Conservation (phyloP, 2,329 filamentous ascomycete genomes). For the Calonectria naviculata region DNA sequence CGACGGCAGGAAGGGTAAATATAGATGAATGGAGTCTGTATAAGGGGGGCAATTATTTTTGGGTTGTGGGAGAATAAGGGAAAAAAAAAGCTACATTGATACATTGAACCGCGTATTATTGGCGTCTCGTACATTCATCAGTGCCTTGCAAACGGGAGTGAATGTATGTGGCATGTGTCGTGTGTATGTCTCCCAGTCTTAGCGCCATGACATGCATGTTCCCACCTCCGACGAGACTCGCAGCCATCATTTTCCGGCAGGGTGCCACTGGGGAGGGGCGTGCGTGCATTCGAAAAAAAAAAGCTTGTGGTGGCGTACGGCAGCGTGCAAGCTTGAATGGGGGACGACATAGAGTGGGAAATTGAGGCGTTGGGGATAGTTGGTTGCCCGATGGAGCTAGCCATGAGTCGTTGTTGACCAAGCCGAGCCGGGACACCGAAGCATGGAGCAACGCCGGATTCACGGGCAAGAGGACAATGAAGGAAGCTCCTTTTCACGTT, state of each 20-base stretch:
- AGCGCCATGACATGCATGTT: conserved; percentile 33
- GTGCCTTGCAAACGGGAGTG: background rate
- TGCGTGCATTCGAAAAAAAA: background rate
- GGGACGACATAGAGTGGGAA: background rate
- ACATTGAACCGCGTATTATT: background rate
- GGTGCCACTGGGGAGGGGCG: background rate
- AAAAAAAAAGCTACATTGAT: background rate
- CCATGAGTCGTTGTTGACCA: background rate
- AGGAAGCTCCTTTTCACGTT: background rate
- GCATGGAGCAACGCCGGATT: conserved; percentile 8
- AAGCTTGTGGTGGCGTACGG: background rate
- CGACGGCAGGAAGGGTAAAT: conserved; percentile 2
- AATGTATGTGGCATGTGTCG: conserved; percentile 16
- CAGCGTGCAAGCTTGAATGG: background rate
- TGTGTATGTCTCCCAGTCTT: conserved; percentile 8
- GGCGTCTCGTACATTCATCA: background rate
- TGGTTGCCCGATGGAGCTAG: background rate
- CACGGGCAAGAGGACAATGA: background rate
- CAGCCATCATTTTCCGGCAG: conserved; percentile 35
- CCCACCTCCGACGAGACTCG: conserved; percentile 22
- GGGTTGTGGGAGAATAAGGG: background rate
- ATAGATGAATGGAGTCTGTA: background rate
- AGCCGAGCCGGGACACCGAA: background rate
- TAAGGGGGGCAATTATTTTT: background rate
- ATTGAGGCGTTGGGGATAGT: background rate